Evolutionary conservation across 179 eudicot species (phyloP), one percentile per base, ranked within the genome.

Genomic region (Spergularia azorica): DNA sequence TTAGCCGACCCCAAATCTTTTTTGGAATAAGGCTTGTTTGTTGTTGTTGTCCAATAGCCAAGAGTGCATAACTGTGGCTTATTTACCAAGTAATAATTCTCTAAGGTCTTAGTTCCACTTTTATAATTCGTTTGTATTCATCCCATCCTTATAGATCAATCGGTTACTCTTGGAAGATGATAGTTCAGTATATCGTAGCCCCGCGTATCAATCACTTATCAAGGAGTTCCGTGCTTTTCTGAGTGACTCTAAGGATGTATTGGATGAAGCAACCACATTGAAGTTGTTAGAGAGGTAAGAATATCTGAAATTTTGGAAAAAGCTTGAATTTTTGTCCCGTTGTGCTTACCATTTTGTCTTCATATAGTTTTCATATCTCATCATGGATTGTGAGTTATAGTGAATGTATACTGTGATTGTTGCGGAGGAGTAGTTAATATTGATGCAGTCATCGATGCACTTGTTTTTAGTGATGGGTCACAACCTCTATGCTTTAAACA

Each of bases 251-350:
- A 95, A 91, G 89, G 98, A 95, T 84, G 98, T 95, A 58, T 85
- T 95, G 89, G 99, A 95, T 89, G 99, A 95, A 85, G 92, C 92
- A 59, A 95, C 99, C 51, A 95, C 99, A 21, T 87, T 95, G 89
- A 95, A 87, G 79, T 85, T 93, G 72, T 75, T 95, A 77, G 97
- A 93, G 84, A 93, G 99, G 99, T 93, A 70, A 73, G 54, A 62
- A 18, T 79, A 26, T 71, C 36, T 21, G 70, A 26, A 18, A 69
- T 16, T n/a, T 5, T 14, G 41, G 48, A 66, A 64, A 16, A 61
- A 62, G 12, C 18, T 62, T 20, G 38, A 12, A 52, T 17, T 36
- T 6, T 67, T 74, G 50, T 71, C 16, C 9, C 56, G 46, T 10
- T 32, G 36, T 48, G 16, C 72, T 20, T 67, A 60, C 51, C 58